Base-by-base conservation (phyloP, 2,329 filamentous ascomycete genomes). In the Rhynchosporium graminicola region DNA sequence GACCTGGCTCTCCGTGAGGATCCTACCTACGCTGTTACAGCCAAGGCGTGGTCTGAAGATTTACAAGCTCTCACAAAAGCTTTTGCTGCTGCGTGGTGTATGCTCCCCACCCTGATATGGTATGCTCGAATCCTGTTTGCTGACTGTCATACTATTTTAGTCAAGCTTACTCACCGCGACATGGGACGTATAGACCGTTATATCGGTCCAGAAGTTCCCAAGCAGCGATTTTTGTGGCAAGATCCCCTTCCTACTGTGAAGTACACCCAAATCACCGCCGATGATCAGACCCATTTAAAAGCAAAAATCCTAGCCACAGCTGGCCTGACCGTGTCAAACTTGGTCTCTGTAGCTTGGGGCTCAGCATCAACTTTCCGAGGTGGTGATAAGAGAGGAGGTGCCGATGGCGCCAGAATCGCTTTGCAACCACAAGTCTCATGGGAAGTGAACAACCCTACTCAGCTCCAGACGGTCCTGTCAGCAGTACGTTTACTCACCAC, bases 91-190 rank as follows among this genome's bases (percentile, higher is more conserved):
- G 90, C 90, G 15, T 93, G 90, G 90, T 93, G 64, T 64, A 60
- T 61, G 62, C 61, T 13, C 42, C 33, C 20, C 20, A 20, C 20
- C 20, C 20, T 20, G 20, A 20, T 20, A 20, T 20, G 20, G 20
- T 20, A 20, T 20, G 20, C 20, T 51, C 9, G 6, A 3, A n/a
- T 4, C 31, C 1, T 42, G 3, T 43, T 33, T 57, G 13, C 45
- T 40, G 36, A 20, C 59, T 36, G 5, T 12, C 50, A 20, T 38
- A 26, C 46, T 38, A 59, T 51, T 60, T 63, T 79, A 86, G 86
- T 91, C 84, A 92, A 93, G 83, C 83, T 93, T 52, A 80, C 89
- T 42, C 90, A 93, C 79, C 88, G 90, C 77, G 90, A 92, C 75
- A 84, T 92, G 78, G 90, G 90, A 26, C 90, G 90, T 40, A 80